Percentiles rank a stretch among this genome's conserved stretches.
phyloP scores from a whole-genome alignment of 2,329 filamentous ascomycete species.

The Emergomyces africanus region DNA sequence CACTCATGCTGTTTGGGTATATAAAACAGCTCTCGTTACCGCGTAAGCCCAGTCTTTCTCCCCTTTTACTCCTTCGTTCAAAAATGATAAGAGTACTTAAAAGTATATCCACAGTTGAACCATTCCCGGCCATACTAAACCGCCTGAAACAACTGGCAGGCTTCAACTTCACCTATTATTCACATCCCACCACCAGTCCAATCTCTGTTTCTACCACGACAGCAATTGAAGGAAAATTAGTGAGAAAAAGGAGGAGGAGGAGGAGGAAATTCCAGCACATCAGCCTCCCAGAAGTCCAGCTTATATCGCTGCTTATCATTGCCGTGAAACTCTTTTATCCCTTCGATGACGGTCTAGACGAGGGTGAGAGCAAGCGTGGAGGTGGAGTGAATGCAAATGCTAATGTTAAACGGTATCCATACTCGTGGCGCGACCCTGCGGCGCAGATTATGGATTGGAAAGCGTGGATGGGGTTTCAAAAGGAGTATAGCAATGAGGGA shows the following conservation, averaged over 20 bases:
- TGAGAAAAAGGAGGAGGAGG: too few species aligned
- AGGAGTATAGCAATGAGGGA: conserved; percentile 20
- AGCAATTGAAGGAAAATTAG: neutral
- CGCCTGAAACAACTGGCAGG: conserved; percentile 37
- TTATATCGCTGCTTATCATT: conserved; percentile 59
- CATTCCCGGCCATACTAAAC: conserved; percentile 40
- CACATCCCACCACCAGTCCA: conserved; percentile 24
- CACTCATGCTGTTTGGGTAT: conserved; percentile 55
- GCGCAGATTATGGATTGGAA: conserved; percentile 58
- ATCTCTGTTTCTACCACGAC: conserved; percentile 6
- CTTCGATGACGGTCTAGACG: conserved; percentile 41
- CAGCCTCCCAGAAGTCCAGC: conserved; percentile 59
- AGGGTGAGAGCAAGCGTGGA: neutral
- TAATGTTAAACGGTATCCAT: conserved; percentile 31
- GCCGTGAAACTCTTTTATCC: conserved; percentile 71
- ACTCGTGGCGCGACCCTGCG: conserved; percentile 42
- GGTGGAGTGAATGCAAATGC: conserved; percentile 16
- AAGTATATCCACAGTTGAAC: conserved; percentile 17
- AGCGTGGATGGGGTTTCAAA: conserved; percentile 48
- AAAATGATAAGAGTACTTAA: conserved; percentile 1
- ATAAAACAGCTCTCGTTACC: conserved; percentile 63
- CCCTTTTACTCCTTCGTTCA: too few species aligned
- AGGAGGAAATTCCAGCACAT: conserved; percentile 26
- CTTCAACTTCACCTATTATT: conserved; percentile 47
- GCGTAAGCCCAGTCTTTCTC: conserved; percentile 35